Conservation (phyloP, 2,329 filamentous ascomycete species). For the Aspergillus pseudoglaucus region DNA sequence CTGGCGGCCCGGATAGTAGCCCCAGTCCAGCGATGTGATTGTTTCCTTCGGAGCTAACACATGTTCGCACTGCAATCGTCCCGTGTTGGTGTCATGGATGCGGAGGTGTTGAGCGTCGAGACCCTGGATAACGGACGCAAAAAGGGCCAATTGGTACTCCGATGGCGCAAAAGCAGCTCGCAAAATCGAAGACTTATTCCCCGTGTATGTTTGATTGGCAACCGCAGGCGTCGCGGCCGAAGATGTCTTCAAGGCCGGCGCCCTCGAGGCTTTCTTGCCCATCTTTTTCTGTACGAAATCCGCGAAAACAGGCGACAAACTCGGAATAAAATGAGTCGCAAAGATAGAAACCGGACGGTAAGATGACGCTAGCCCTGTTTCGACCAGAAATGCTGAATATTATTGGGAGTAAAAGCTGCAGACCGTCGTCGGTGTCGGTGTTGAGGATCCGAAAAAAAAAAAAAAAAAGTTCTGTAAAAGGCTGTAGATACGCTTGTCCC, state of each 20-base stretch:
- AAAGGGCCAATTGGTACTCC: conserved; percentile 45
- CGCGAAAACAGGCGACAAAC: conserved; percentile 3
- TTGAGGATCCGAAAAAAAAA: conserved; percentile 26
- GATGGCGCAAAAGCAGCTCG: conserved; percentile 47
- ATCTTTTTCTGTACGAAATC: conserved; percentile 25
- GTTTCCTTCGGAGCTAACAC: conserved; percentile 40
- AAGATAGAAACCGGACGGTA: conserved; percentile 1
- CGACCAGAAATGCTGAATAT: conserved; percentile 8
- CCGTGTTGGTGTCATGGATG: conserved; percentile 46
- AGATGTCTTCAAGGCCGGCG: conserved; percentile 38
- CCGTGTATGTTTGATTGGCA: conserved; percentile 29
- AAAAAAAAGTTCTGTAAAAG: conserved; percentile 40
- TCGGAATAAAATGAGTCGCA: conserved; percentile 4
- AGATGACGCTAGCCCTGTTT: conserved; percentile 5
- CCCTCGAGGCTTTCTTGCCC: conserved; percentile 41
- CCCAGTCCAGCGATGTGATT: conserved; percentile 48
- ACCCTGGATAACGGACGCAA: conserved; percentile 49
- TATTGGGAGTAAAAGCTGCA: conserved; percentile 16
- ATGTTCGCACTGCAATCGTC: conserved; percentile 46
- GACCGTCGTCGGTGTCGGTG: conserved; percentile 17
- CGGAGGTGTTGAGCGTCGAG: conserved; percentile 48
- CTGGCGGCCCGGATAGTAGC: conserved; percentile 33
- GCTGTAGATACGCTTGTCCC: conserved; percentile 24
- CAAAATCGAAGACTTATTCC: conserved; percentile 43
- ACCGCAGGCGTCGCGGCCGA: conserved; percentile 35